phyloP scores from a whole-genome alignment of 2,329 filamentous ascomycete species.

The Mollisia scopiformis region DNA sequence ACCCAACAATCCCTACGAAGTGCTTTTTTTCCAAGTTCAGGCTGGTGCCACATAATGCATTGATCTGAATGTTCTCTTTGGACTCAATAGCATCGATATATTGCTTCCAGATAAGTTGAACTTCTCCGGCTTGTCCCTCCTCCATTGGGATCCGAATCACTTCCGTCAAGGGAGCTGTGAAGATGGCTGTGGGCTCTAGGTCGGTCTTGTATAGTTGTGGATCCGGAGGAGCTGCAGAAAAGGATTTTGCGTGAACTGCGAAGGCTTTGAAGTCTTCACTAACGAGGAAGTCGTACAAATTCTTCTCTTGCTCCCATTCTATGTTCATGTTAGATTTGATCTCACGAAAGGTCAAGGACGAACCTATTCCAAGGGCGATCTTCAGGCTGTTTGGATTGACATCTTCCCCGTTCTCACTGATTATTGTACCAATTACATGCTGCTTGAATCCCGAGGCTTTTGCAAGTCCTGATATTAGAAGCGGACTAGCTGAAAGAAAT shows the following conservation, averaged over 20 bases:
- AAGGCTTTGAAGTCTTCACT: conserved; percentile 9
- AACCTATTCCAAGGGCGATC: conserved; percentile 11
- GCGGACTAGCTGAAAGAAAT: not conserved
- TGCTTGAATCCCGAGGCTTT: not conserved
- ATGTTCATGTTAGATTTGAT: not conserved
- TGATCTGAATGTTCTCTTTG: not conserved
- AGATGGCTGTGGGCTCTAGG: not conserved
- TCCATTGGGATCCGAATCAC: conserved; percentile 13
- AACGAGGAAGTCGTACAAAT: conserved; percentile 10
- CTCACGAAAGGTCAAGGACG: not conserved
- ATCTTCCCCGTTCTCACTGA: conserved; percentile 5
- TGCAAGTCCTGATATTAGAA: not conserved
- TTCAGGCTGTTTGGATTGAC: conserved; percentile 1
- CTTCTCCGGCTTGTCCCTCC: not conserved
- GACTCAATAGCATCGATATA: conserved; percentile 3
- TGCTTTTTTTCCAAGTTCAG: conserved; percentile 13
- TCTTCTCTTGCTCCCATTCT: conserved; percentile 12
- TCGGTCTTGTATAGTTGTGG: conserved; percentile 20
- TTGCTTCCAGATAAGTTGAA: conserved; percentile 7
- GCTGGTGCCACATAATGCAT: conserved; percentile 11
- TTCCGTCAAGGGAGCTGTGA: conserved; percentile 11
- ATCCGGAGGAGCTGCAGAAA: conserved; percentile 1
- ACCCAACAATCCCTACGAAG: conserved; percentile 16
- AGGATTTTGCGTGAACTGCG: not conserved
- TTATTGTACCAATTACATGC: conserved; percentile 1